Evolutionary conservation across 2,329 filamentous ascomycete species (phyloP), one percentile per base, ranked within the genome.

Genomic region (Cladosporium oxysporum): DNA sequence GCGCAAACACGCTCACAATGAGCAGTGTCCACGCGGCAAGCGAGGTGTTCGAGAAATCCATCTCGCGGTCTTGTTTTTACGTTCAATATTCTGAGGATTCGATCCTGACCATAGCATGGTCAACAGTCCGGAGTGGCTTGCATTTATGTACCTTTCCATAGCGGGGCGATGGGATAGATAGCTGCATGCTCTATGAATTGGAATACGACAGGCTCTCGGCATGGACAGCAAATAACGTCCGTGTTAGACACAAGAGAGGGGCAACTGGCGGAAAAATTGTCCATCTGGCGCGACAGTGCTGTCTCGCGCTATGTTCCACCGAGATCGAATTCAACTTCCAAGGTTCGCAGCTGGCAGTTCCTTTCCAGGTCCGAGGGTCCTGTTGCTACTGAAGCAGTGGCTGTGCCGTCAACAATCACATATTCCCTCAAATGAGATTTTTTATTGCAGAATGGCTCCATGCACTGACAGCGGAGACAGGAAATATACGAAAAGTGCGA

Each of bases 141-240:
- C 28, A 47, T n/a, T 29, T 60, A 60, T 60, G 31, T 11, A 21
- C 12, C 10, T 1, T n/a, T 23, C 33, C 26, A 47, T 47, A 50
- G 58, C 28, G 58, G 58, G 58, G 58, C 33, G 23, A 21, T 11
- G 31, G 41, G 35, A 59, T 59, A 33, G n/a, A 41, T 59, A 26
- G 33, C 33, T 10, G 21, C 35, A 23, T 59, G 3, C 57, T 33
- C 8, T 26, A 28, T 44, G 35, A 3, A 44, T 8, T 14, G 35
- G n/a, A 33, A 16, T 11, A 58, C 6, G 16, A 58, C 33, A 35
- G 35, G 28, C 3, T 44, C 28, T n/a, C 16, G 35, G 23, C 18
- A 59, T n/a, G 21, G 41, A 5, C 23, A 12, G 33, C 26, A 26
- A 12, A 14, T 37, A 37, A 47, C 35, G 57, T 58, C 52, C 29